Evolutionary conservation across 768 basidiomycete genomes (phyloP).

Genomic region (Phanerochaete sordida): DNA sequence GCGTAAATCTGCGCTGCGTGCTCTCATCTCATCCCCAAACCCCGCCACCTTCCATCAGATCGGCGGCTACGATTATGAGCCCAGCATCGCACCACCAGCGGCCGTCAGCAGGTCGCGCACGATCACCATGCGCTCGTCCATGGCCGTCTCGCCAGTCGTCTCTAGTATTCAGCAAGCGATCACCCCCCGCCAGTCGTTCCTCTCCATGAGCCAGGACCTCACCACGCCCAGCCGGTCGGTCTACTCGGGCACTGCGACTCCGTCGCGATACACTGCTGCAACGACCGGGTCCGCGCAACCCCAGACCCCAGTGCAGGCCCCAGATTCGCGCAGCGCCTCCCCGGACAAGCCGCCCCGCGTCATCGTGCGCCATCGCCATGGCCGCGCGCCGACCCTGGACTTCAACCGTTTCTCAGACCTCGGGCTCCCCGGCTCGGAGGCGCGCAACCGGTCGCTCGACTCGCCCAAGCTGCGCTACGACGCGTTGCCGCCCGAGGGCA

Average conservation of each 20-base stretch:
- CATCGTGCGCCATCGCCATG: slow-evolving; percentile 6
- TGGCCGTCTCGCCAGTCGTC: neutral
- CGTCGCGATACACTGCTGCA: neutral
- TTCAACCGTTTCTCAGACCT: slow-evolving; percentile 12
- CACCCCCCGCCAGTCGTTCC: neutral
- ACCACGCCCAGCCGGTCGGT: neutral
- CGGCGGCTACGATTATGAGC: slow-evolving; percentile 33
- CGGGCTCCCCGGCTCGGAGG: neutral
- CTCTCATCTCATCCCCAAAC: slow-evolving; percentile 52
- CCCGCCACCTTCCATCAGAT: slow-evolving; percentile 52
- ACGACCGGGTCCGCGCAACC: neutral
- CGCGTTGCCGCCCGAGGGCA: neutral
- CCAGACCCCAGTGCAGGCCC: neutral
- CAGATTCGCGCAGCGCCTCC: neutral
- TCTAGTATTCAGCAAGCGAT: neutral
- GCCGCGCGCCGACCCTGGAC: slow-evolving; percentile 12
- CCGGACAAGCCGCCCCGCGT: neutral
- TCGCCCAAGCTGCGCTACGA: too few species aligned
- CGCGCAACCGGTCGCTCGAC: too few species aligned
- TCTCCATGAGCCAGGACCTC: neutral
- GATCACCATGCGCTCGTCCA: slow-evolving; percentile 6
- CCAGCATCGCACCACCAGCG: slow-evolving; percentile 1
- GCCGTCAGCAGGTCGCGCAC: slow-evolving; percentile 18
- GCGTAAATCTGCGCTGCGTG: slow-evolving; percentile 34
- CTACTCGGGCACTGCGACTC: neutral